Base-by-base conservation (phyloP, 2,329 filamentous ascomycete species). In the Diaporthe ampelina region DNA sequence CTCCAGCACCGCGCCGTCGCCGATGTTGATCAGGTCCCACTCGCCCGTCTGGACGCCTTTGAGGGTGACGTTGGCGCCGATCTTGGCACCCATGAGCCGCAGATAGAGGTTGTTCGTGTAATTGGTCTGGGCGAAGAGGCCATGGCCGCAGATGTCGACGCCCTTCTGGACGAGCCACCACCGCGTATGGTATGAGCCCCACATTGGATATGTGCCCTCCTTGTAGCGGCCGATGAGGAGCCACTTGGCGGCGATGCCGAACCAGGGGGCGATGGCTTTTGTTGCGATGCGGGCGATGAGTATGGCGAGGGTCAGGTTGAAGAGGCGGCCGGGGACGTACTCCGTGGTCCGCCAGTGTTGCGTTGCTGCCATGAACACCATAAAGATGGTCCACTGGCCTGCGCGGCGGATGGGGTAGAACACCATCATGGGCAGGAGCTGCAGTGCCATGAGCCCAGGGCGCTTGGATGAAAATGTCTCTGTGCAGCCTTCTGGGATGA, bases 81-180 rank as follows among this genome's bases (percentile, higher is more conserved):
- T 87, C 71, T 85, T 87, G 21, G 86, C 88, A 0, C 89, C 89
- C 74, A 91, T 84, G 0, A 89, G 79, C 5, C 87, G 85, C 75
- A 84, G 87, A 80, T 90, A 91, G 0, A 86, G 74, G 11, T 84
- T 78, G 7, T 82, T 80, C 0, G 84, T 84, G 45, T 76, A 81
- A 61, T 87, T 84, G 58, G 81, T 83, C 67, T 81, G 75, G 29
- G 78, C 79, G 75, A 88, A 89, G 43, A 86, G 73, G 1, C 88
- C 88, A 73, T 82, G 84, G 21, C 88, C 89, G 73, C 84, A 84
- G 17, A 90, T 81, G 48, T 84, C 83, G 4, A 88, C 81, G 26
- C 86, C 85, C 81, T 91, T 91, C 78, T 91, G 86, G 1, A 86
- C 85, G 72, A 91, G 77, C 89, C 89, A 91, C 89, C 89, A 91